Conservation (phyloP, 2,329 filamentous ascomycete species). For the Arthrobotrys megalospora region DNA sequence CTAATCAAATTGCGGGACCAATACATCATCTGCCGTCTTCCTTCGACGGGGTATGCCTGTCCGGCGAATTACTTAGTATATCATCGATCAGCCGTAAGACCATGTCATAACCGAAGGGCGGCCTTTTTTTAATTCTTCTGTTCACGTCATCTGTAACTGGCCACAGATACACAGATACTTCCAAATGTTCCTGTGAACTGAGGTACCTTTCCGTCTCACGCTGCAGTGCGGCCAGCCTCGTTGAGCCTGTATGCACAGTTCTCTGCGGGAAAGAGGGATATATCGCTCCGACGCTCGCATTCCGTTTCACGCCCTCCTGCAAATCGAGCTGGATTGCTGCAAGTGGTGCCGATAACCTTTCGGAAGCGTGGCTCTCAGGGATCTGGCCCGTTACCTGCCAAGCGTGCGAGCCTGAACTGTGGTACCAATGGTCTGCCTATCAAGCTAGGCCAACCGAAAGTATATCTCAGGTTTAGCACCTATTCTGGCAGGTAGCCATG, state of each 20-base stretch:
- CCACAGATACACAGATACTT: neutral
- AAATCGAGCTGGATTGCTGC: constrained; percentile 18
- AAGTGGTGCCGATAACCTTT: constrained; percentile 55
- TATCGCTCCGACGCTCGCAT: constrained; percentile 26
- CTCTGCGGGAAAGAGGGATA: constrained; percentile 36
- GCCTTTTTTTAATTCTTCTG: neutral
- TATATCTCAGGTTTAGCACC: constrained; percentile 55
- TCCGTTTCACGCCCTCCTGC: constrained; percentile 21
- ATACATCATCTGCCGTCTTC: constrained; percentile 51
- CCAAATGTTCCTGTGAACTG: constrained; percentile 7
- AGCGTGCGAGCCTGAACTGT: constrained; percentile 39
- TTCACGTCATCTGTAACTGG: constrained; percentile 33
- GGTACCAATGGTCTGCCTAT: constrained; percentile 47
- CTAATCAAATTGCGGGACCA: constrained; percentile 48
- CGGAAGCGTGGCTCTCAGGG: constrained; percentile 50
- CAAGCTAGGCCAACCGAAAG: constrained; percentile 49
- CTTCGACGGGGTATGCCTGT: constrained; percentile 38
- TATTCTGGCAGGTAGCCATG: constrained; percentile 59
- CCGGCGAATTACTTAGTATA: constrained; percentile 3
- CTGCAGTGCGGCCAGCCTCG: constrained; percentile 22
- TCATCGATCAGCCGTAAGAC: constrained; percentile 55
- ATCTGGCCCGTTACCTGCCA: constrained; percentile 43
- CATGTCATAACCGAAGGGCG: constrained; percentile 38
- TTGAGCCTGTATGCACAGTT: constrained; percentile 15
- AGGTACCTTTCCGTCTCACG: constrained; percentile 26